A percentile compares a stretch with the other conserved stretches of the same genome.
phyloP scores from a whole-genome alignment of 345 rosid species.

The Salix purpurea region DNA sequence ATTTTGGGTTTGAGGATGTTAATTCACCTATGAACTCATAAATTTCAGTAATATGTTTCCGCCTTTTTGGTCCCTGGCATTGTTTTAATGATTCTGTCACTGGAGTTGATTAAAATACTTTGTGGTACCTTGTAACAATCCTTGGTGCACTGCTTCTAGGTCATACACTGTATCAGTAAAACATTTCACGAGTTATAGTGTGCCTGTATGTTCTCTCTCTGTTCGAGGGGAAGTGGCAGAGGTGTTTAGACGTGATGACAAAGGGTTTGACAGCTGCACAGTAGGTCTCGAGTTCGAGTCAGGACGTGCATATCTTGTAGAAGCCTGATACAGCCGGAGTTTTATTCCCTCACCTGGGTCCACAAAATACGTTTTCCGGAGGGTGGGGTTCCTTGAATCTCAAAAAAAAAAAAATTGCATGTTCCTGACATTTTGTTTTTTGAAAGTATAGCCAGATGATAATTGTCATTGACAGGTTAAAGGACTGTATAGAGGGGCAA shows the following conservation, averaged over 20 bases:
- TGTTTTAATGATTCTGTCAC: not conserved
- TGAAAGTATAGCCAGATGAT: not conserved
- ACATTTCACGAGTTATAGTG: not conserved
- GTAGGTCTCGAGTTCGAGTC: too few relatives aligned
- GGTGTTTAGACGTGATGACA: not conserved
- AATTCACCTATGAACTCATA: not conserved
- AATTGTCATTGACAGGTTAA: constrained; percentile 48
- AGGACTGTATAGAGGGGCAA: constrained; percentile 90
- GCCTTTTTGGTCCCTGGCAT: not conserved
- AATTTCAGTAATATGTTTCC: not conserved
- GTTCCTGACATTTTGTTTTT: not conserved
- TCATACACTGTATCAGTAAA: not conserved
- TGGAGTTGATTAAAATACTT: not conserved
- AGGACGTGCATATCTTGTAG: fast-evolving
- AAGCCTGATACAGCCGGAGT: fast-evolving
- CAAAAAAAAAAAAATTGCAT: not conserved
- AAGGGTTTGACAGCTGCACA: too few relatives aligned
- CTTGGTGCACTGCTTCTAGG: not conserved
- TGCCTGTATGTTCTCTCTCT: not conserved
- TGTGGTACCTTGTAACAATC: not conserved
- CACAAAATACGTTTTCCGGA: too few relatives aligned
- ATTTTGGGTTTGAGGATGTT: not conserved
- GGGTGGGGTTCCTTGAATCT: too few relatives aligned
- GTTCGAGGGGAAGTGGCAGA: not conserved
- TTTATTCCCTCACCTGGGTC: too few relatives aligned